These are phyloP conservation scores for Trichoderma gamsii DNA, from an alignment of 495 filamentous ascomycete genomes.

Conservation along the genomic window DNA sequence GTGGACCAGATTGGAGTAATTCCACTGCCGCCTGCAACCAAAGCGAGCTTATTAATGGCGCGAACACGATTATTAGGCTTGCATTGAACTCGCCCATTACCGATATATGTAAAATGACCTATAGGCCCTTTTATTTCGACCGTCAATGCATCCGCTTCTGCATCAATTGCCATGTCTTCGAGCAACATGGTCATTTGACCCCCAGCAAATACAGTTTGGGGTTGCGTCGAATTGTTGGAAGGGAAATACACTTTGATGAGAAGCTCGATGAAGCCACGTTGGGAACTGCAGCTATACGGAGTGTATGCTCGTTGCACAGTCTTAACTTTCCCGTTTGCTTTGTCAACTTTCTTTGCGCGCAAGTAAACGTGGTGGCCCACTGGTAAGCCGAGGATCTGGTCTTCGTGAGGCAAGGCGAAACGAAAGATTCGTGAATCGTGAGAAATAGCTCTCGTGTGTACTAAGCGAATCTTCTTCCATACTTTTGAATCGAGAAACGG, in stretches of 20 bases:
- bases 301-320: constrained; percentile 85
- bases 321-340: constrained; percentile 43
- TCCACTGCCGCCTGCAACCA: constrained; percentile 87
- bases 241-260: constrained; percentile 80
- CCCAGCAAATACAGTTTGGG: constrained; percentile 32
- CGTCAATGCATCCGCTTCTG: constrained; percentile 5
- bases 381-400: constrained; percentile 72
- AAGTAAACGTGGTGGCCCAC: constrained; percentile 88
- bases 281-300: constrained; percentile 61
- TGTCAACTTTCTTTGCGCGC: constrained; percentile 61
- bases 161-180: constrained; percentile 58
- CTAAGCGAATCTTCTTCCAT: constrained; percentile 67
- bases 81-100: constrained; percentile 51
- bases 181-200: constrained; percentile 84
- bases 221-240: constrained; percentile 45
- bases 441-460: constrained; percentile 60
- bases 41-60: constrained; percentile 62
- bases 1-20: constrained; percentile 93
- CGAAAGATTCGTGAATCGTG: constrained; percentile 80
- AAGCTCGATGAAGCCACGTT: constrained; percentile 61
- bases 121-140: constrained; percentile 90
- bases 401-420: constrained; percentile 68
- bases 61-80: constrained; percentile 53
- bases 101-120: constrained; percentile 79
- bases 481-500: constrained; percentile 63